phyloP scores from a whole-genome alignment of 345 rosid genomes.

The Geranium rotundifolium region DNA sequence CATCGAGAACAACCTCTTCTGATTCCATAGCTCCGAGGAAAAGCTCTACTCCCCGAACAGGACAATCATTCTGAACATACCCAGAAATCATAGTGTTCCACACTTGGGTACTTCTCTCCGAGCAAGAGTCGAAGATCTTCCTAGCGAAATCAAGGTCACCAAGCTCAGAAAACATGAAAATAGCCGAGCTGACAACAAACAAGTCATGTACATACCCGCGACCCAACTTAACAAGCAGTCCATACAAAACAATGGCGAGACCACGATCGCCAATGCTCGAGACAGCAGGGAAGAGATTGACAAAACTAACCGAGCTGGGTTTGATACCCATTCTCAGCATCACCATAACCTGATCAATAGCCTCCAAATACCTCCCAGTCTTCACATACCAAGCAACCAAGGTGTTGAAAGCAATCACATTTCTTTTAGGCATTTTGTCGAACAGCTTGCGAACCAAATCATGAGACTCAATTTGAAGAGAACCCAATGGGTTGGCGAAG shows the following conservation, averaged over 20 bases:
- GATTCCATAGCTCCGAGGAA: constrained; percentile 44
- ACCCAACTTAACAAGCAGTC: constrained; percentile 57
- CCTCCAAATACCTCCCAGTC: constrained; percentile 45
- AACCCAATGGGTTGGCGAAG: constrained; percentile 18
- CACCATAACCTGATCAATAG: constrained; percentile 41
- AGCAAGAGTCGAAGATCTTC: constrained; percentile 53
- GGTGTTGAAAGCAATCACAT: constrained; percentile 79
- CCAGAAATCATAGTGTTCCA: constrained; percentile 82
- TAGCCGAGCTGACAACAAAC: constrained; percentile 65
- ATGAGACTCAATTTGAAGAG: background rate
- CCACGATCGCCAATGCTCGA: constrained; percentile 30
- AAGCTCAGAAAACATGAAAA: constrained; percentile 59
- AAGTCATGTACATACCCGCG: constrained; percentile 46
- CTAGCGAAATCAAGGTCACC: constrained; percentile 46
- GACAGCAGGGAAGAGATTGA: constrained; percentile 65
- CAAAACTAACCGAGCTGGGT: constrained; percentile 68
- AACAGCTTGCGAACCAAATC: constrained; percentile 58
- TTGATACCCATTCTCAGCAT: constrained; percentile 59
- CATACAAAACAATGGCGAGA: constrained; percentile 45
- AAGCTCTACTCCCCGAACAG: constrained; percentile 41
- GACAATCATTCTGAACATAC: constrained; percentile 42
- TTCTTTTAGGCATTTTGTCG: constrained; percentile 49
- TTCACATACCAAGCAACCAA: constrained; percentile 67
- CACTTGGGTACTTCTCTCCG: constrained; percentile 52
- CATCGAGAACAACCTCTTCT: constrained; percentile 40